These are phyloP conservation scores for Chenopodium suecicum DNA, from an alignment of 148 eudicot species.

Conservation along the genomic window DNA sequence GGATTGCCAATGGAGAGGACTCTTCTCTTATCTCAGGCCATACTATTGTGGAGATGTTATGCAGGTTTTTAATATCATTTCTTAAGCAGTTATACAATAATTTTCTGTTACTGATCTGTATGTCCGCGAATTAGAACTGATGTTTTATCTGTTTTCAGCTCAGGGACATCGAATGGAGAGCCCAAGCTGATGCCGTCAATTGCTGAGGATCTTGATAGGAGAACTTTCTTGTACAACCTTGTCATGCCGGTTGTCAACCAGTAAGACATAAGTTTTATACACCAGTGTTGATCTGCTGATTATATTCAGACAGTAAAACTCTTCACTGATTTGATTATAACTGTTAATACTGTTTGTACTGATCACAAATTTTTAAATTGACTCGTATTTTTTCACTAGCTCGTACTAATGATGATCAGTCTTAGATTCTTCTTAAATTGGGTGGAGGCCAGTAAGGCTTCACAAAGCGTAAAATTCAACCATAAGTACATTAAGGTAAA, in stretches of 20 bases:
- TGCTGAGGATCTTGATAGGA: conserved; percentile 75
- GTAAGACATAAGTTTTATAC: conserved; percentile 25
- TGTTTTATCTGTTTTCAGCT: conserved; percentile 40
- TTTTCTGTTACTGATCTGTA: not conserved
- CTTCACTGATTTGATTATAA: conserved; percentile 3
- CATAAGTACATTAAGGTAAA: conserved; percentile 7
- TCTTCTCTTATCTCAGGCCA: conserved; percentile 58
- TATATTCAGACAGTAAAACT: not conserved
- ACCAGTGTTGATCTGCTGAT: not conserved
- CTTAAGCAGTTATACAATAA: not conserved
- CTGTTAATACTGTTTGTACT: not conserved
- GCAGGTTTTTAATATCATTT: conserved; percentile 46
- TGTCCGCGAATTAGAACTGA: not conserved
- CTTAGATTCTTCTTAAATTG: not conserved
- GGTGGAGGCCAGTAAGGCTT: conserved; percentile 24
- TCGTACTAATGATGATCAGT: not conserved
- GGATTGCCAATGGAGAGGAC: conserved; percentile 73
- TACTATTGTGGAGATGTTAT: conserved; percentile 68
- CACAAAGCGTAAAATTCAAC: conserved; percentile 19
- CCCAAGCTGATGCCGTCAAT: conserved; percentile 78
- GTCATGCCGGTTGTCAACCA: conserved; percentile 69
- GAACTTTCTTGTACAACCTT: conserved; percentile 69
- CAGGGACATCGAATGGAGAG: conserved; percentile 79
- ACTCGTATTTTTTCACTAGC: not conserved
- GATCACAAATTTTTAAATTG: not conserved